Evolutionary conservation across 164 flowering plant genomes (phyloP).

Genomic region (Stephania japonica): DNA sequence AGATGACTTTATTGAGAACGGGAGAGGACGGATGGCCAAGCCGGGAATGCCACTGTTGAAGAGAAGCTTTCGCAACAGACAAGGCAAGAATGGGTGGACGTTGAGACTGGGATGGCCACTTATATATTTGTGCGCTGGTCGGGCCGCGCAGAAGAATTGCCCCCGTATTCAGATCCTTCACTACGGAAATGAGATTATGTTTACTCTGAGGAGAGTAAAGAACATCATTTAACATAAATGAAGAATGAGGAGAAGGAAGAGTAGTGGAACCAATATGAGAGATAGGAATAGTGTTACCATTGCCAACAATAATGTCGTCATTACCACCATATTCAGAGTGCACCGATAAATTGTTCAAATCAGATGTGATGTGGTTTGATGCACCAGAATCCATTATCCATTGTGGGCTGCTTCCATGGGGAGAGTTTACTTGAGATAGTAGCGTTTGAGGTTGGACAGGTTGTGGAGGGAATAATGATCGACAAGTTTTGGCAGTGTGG

Average conservation of each 20-base stretch:
- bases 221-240: not conserved
- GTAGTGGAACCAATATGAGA: not conserved
- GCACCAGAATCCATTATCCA: no score
- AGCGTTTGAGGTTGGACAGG: no score
- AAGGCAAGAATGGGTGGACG: not conserved
- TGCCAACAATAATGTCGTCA: not conserved
- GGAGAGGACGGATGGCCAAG: conserved; percentile 9
- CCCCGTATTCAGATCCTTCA: conserved; percentile 9
- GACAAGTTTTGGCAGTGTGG: no score
- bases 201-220: not conserved
- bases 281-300: not conserved
- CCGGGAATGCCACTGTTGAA: not conserved
- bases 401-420: no score
- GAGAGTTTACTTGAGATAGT: no score
- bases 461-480: no score
- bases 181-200: conserved; percentile 7
- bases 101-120: not conserved
- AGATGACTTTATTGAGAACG: not conserved
- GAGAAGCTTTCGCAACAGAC: not conserved
- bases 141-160: not conserved
- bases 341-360: no score
- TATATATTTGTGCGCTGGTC: conserved; percentile 1
- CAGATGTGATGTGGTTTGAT: no score
- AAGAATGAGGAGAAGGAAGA: not conserved
- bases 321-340: not conserved